Evolutionary conservation across 2,329 filamentous ascomycete species (phyloP), one percentile per base, ranked within the genome.

Genomic region (Lecanicillium sp.): DNA sequence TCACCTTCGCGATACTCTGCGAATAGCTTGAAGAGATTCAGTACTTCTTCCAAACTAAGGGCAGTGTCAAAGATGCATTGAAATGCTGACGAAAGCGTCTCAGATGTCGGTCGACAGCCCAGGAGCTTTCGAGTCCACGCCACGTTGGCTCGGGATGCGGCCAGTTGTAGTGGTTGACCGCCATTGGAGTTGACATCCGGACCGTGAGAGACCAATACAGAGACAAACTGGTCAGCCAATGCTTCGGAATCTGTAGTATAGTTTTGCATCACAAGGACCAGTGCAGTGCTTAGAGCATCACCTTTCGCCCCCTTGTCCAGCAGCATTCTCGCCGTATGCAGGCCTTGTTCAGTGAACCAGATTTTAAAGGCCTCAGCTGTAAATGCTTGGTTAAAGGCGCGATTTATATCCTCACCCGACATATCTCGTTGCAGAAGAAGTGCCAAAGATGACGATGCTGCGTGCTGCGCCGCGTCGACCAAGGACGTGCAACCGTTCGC

Each of bases 1-100:
- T 69, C 63, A 2, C 62, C 70, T 3, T 70, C 60, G 6, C 65
- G 57, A 40, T 74, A 66, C 17, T 72, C 69, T 1, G 66, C 59
- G 39, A 79, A 77, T 8, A 75, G 51, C 3, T 60, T 57, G 29
- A 79, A 67, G 4, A 79, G 57, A 3, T 67, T 61, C 27, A 78
- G 50, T 2, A 66, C 62, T 3, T 68, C 62, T 1, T 74, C 67
- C 41, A 79, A 72, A 3, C 66, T 51, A 1, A 72, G 52, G 0
- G 65, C 60, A 0, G 66, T 66, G 33, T 71, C 68, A 35, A 83
- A 73, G 2, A 82, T 67, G 25, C 64, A 67, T 15, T 74, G 71
- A 38, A 83, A 73, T 0, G 73, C 73, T 41, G 65, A 56, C 0
- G 68, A 69, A 2, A 81, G 54, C 0, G 73, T 63, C 32, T 66